phyloP scores from a whole-genome alignment of 1,284 basidiomycete genomes.

The Cutaneotrichosporon mucoides region DNA sequence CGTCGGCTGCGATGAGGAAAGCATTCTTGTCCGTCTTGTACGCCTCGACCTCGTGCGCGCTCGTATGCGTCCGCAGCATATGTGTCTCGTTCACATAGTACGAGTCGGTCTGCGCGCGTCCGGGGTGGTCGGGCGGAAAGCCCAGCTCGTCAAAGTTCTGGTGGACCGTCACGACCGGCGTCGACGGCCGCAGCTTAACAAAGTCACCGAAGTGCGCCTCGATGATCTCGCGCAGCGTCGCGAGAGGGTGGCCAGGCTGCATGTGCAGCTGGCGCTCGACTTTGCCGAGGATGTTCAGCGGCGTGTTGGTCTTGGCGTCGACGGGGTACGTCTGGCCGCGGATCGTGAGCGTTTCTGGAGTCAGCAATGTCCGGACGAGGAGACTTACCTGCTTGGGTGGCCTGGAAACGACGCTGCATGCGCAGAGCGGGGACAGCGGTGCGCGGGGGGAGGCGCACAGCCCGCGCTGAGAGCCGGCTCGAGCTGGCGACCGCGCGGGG shows the following conservation, averaged over 20 bases:
- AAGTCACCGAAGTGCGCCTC: constrained; percentile 67
- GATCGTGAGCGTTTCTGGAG: constrained; percentile 25
- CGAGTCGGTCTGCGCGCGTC: constrained; percentile 80
- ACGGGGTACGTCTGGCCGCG: constrained; percentile 55
- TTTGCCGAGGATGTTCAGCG: constrained; percentile 77
- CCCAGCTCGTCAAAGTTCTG: constrained; percentile 98
- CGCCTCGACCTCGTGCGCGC: constrained; percentile 92
- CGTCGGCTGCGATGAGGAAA: constrained; percentile 96
- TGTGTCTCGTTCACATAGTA: constrained; percentile 89
- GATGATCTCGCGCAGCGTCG: constrained; percentile 76
- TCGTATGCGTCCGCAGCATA: constrained; percentile 96
- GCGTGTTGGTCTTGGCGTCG: constrained; percentile 80
- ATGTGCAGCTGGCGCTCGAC: constrained; percentile 67
- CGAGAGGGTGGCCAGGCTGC: constrained; percentile 74
- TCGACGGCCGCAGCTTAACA: constrained; percentile 57
- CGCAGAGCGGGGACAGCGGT: neutral
- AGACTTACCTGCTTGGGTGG: neutral
- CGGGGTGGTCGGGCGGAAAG: constrained; percentile 90
- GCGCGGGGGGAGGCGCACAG: neutral
- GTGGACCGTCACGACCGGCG: constrained; percentile 81
- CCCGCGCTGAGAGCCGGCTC: constrained; percentile 1
- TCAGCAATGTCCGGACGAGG: neutral
- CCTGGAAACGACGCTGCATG: neutral
- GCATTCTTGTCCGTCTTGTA: constrained; percentile 70
- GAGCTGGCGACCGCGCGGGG: constrained; percentile 10